Evolutionary conservation across 2,329 filamentous ascomycete genomes (phyloP), one percentile per base, ranked within the genome.

Genomic region (Diplocarpon rosae): DNA sequence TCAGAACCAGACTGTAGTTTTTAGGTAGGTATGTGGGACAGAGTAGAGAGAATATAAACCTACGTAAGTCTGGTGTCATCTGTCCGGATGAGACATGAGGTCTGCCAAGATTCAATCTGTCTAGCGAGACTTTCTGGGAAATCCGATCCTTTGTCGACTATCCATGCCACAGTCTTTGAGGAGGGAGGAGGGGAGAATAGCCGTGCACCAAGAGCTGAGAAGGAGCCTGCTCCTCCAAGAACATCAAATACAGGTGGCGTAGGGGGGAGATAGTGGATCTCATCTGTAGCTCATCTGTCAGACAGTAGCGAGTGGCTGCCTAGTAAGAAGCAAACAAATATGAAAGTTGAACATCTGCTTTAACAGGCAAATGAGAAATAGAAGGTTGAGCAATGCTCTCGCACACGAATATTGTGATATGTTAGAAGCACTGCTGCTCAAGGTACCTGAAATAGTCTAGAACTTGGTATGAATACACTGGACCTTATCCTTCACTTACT

Each of bases 201-300:
- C 28, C 92, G 84, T 14, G 92, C 92, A 15, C 92, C 92, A 6
- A 96, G 69, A 7, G 88, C 87, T 8, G 85, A 82, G 63, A 85
- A 96, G 2, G 88, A 76, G 20, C 89, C 92, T 24, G 84, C 92
- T 17, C 92, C 92, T 42, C 92, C 92, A n/a, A 92, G 71, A 15
- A 95, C 75, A 59, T 90, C 74, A 56, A 75, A 76, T 32, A 83
- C 81, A 11, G 82, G 72, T 4, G 81, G 75, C 45, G 68, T 79
- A 34, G 83, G 78, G 2, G 81, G 80, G 28, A 76, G 70, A 58
- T 87, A 94, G 56, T 95, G 84, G 57, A 96, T 96, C 49, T 95
- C 86, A 69, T 96, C 89, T 90, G 66, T 40, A 45, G 41, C 13
- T 42, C 47, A 51, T 52, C 51, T 41, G 44, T 38, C 34, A 43